Conservation (phyloP, 163 green algal species). For the Chloromonas sp. region DNA sequence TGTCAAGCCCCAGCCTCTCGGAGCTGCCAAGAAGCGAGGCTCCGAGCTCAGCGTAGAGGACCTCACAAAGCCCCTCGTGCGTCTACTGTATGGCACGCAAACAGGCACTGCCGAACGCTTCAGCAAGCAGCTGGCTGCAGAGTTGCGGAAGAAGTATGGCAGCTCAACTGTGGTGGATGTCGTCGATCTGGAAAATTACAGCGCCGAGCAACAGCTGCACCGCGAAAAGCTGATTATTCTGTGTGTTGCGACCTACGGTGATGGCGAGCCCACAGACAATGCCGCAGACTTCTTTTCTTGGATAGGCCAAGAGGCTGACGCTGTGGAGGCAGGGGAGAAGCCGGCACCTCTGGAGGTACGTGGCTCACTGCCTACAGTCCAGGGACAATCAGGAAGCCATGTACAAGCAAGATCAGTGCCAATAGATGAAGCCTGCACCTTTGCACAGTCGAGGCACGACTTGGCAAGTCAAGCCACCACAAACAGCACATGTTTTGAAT, state of each 20-base stretch:
- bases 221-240: conserved; percentile 75
- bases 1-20: not conserved
- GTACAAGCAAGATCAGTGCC: not conserved
- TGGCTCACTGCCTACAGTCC: not conserved
- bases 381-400: not conserved
- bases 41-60: not conserved
- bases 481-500: too few relatives aligned
- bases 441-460: too few relatives aligned
- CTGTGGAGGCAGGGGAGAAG: conserved; percentile 37
- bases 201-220: conserved; percentile 35
- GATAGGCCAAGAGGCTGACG: conserved; percentile 56
- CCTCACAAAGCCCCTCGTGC: conserved; percentile 5
- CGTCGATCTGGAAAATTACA: conserved; percentile 71
- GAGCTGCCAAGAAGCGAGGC: not conserved
- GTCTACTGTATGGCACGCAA: conserved; percentile 51
- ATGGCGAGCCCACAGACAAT: conserved; percentile 95
- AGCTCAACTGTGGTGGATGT: conserved; percentile 44
- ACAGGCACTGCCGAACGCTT: conserved; percentile 80
- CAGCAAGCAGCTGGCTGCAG: conserved; percentile 74
- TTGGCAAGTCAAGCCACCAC: too few relatives aligned
- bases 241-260: conserved; percentile 90
- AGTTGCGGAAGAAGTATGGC: conserved; percentile 62
- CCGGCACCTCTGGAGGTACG: conserved; percentile 34
- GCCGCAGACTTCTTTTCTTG: conserved; percentile 83
- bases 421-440: not conserved